Evolutionary conservation across 768 basidiomycete species (phyloP).

Genomic region (Cystofilobasidium ferigula): DNA sequence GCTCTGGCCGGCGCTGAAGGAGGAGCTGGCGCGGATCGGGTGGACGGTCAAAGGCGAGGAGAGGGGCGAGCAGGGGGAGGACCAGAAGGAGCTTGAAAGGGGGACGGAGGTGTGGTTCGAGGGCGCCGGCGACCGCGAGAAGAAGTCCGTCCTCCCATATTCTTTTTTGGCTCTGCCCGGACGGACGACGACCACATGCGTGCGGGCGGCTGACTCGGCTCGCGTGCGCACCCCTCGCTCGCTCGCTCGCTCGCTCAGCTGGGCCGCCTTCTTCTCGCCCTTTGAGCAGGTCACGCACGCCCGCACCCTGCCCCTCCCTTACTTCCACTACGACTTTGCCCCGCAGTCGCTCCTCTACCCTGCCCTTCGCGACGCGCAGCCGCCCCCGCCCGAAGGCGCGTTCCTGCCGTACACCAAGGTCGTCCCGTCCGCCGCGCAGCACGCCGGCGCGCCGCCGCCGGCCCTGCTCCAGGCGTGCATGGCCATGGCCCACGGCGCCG

Average conservation of each 20-base stretch:
- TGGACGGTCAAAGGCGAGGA: neutral
- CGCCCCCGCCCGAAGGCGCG: neutral
- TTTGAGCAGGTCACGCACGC: neutral
- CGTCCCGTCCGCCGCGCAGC: neutral
- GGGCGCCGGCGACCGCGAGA: neutral
- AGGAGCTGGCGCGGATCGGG: neutral
- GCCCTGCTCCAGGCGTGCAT: neutral
- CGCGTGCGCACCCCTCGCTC: neutral
- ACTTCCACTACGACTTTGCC: constrained; percentile 6
- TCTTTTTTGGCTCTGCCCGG: too few species aligned
- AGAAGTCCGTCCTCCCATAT: neutral
- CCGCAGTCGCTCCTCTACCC: neutral
- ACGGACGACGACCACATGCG: too few species aligned
- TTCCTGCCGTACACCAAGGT: neutral
- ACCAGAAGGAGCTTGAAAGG: neutral
- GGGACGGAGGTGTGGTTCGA: constrained; percentile 1
- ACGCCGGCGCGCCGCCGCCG: neutral
- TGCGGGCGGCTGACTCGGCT: neutral
- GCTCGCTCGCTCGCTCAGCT: constrained; percentile 1
- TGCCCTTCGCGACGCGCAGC: too few species aligned
- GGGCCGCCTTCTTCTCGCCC: constrained; percentile 11
- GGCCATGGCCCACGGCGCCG: neutral
- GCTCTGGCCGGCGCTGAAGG: neutral
- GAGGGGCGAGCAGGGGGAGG: neutral
- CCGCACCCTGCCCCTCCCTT: neutral